Evolutionary conservation across 257 asterid genomes (phyloP).

Genomic region (Ballota nigra): DNA sequence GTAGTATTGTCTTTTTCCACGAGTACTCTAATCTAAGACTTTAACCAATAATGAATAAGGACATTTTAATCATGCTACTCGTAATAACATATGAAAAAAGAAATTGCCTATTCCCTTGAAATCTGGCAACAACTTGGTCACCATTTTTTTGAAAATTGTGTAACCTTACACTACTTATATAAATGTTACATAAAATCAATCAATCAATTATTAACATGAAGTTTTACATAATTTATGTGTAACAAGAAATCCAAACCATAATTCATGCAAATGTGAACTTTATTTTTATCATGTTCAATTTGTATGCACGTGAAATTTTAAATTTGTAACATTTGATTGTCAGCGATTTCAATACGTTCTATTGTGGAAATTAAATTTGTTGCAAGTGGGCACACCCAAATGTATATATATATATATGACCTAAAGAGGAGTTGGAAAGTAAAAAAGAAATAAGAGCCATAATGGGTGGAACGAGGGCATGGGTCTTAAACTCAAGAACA

Average conservation of each 20-base stretch:
- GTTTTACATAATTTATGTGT: no score
- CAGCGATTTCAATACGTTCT: not conserved
- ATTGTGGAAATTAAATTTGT: not conserved
- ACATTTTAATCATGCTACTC: constrained; percentile 9
- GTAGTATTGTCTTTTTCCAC: constrained; percentile 24
- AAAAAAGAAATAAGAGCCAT: constrained; percentile 21
- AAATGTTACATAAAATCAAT: not conserved
- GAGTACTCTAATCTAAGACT: constrained; percentile 2
- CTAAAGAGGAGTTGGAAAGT: constrained; percentile 28
- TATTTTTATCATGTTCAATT: no score
- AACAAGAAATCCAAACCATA: no score
- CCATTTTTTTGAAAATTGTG: no score
- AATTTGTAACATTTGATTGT: not conserved
- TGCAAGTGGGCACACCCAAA: constrained; percentile 9
- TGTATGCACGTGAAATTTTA: not conserved
- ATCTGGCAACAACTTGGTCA: constrained; percentile 1
- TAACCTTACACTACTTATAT: not conserved
- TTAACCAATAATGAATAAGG: constrained; percentile 4
- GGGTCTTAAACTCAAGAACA: constrained; percentile 40
- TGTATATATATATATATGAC: not conserved
- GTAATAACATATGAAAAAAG: not conserved
- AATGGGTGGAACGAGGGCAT: constrained; percentile 62
- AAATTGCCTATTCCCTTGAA: not conserved
- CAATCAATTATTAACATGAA: not conserved
- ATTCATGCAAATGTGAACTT: no score